Evolutionary conservation across 192 early-diverging fungal genomes (phyloP).

Genomic region (Bifiguratus adelaidae): DNA sequence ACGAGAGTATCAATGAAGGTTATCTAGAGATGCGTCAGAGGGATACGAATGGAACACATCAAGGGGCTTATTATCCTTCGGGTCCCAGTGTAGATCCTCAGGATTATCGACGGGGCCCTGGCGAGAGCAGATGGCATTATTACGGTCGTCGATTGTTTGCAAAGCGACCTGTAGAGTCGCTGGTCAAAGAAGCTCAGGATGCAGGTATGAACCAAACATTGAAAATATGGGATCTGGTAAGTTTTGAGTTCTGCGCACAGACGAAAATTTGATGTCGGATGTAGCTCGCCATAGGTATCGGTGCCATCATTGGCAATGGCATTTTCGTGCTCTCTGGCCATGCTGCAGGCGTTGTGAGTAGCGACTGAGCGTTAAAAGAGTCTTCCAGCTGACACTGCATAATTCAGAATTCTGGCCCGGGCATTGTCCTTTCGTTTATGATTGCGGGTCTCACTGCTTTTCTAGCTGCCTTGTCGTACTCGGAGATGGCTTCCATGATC

Average conservation of each 20-base stretch:
- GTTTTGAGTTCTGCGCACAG: too few relatives aligned
- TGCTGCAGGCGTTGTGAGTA: constrained; percentile 66
- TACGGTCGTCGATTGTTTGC: constrained; percentile 7
- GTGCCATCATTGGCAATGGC: constrained; percentile 22
- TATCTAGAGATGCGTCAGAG: too few relatives aligned
- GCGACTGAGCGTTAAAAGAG: too few relatives aligned
- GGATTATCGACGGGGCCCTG: constrained; percentile 11
- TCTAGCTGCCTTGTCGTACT: constrained; percentile 74
- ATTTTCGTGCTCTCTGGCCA: constrained; percentile 34
- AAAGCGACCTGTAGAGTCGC: constrained; percentile 15
- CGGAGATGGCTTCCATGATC: constrained; percentile 80
- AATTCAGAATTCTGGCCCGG: constrained; percentile 75
- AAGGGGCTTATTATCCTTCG: too few relatives aligned
- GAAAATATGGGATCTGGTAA: constrained; percentile 3
- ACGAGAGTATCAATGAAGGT: too few relatives aligned
- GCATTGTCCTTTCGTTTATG: constrained; percentile 70
- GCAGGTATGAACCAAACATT: constrained; percentile 11
- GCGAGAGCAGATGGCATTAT: constrained; percentile 4
- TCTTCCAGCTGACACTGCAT: too few relatives aligned
- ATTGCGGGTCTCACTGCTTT: constrained; percentile 63
- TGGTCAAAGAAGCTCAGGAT: constrained; percentile 7
- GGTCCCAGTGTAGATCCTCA: constrained; percentile 10
- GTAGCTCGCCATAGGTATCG: too few relatives aligned
- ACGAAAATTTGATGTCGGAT: too few relatives aligned
- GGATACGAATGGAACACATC: too few relatives aligned